Percentiles rank a stretch among this genome's conserved stretches.
These are phyloP conservation scores for Sinapis alba DNA, from an alignment of 441 rosid species.

Conservation along the genomic window DNA sequence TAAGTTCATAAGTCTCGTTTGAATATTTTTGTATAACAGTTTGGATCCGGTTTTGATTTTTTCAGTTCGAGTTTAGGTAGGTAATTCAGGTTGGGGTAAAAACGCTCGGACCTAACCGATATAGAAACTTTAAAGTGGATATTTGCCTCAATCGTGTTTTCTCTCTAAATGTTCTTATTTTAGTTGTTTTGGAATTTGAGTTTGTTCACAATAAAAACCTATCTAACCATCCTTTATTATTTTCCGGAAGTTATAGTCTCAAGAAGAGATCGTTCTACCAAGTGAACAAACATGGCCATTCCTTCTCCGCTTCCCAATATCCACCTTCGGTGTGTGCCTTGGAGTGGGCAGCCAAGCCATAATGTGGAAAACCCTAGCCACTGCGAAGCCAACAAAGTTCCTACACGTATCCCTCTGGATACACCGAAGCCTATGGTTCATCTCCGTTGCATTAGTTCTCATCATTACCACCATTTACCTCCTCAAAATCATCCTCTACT, in stretches of 20 bases:
- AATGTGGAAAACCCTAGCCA: conserved; percentile 81
- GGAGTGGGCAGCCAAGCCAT: conserved; percentile 93
- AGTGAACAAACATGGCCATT: conserved; percentile 82
- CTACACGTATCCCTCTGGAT: conserved; percentile 53
- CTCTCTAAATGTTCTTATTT: not conserved
- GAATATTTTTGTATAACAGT: too few relatives aligned
- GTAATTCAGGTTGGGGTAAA: too few relatives aligned
- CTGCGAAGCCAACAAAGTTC: conserved; percentile 64
- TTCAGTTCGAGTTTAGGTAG: too few relatives aligned
- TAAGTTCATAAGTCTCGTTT: too few relatives aligned
- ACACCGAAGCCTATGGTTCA: conserved; percentile 70
- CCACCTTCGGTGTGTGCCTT: conserved; percentile 89
- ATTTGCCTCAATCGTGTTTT: not conserved
- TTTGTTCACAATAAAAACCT: not conserved
- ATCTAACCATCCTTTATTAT: not conserved
- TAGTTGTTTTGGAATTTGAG: not conserved
- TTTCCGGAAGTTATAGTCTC: conserved; percentile 46
- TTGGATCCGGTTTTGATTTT: too few relatives aligned
- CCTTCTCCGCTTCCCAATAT: conserved; percentile 74
- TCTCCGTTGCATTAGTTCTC: conserved; percentile 54
- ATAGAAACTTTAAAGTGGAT: not conserved
- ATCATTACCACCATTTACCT: conserved; percentile 55
- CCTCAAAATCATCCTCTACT: conserved; percentile 63
- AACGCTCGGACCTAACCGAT: not conserved
- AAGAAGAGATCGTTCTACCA: conserved; percentile 81